Evolutionary conservation across 2,329 filamentous ascomycete species (phyloP), one percentile per base, ranked within the genome.

Genomic region (Sporothrix variecibatus): DNA sequence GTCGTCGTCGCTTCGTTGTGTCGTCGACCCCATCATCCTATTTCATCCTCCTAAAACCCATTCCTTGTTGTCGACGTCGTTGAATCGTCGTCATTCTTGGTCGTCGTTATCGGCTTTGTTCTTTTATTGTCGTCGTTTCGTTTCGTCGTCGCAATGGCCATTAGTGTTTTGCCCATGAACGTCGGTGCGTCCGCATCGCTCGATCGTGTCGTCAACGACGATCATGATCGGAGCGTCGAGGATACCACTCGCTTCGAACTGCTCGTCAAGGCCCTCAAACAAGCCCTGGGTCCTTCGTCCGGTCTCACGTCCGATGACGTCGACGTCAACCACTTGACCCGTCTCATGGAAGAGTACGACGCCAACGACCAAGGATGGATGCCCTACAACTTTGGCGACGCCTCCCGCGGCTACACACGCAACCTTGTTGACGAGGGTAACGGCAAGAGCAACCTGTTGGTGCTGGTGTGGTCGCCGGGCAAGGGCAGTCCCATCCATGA

Each of bases 341-440:
- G 85, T 34, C 82, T 95, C 76, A 97, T 98, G 94, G 83, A 89
- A 74, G 84, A 87, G 38, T 97, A 98, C 82, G 81, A 87, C 70
- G 94, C 93, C 65, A 84, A 89, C 53, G 86, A 91, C 73, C 82
- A 85, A 34, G 91, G 95, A 73, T 98, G 95, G 95, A 80, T 84
- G 72, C 86, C 86, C 76, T 97, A 93, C 82, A 93, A 93, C 38
- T 88, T 95, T 78, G 87, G 87, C n/a, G 92, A 97, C 79, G 78
- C 84, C 23, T 90, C 86, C 76, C 87, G 91, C 78, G 88, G 88
- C 1, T 98, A 97, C 82, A 97, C 95, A 15, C 86, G 95, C 73
- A 97, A 97, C 80, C 87, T 97, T 3, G 94, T 98, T 62, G 94
- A 97, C 79, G 92, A 94, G 80, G 94, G 94, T 2, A 97, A 97